These are phyloP conservation scores for Maudiozyma serrabonitensis DNA, from an alignment of 805 yeast genomes.

Conservation along the genomic window DNA sequence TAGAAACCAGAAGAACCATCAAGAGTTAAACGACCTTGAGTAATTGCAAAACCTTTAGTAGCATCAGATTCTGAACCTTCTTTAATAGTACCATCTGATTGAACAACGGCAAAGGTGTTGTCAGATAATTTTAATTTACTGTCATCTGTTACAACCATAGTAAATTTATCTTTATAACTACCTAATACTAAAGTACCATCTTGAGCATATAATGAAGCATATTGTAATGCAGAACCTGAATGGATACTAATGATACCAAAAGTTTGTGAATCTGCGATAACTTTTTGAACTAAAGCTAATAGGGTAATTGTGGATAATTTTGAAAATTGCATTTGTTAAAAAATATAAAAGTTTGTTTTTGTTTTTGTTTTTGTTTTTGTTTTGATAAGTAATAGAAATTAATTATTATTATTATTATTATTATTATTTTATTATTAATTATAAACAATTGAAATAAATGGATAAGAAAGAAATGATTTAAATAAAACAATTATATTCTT, in stretches of 20 bases:
- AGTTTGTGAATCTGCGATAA: conserved; percentile 30
- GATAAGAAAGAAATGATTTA: no score
- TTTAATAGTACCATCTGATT: conserved; percentile 15
- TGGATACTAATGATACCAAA: conserved; percentile 29
- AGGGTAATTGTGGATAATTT: conserved; percentile 18
- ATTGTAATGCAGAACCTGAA: conserved; percentile 31
- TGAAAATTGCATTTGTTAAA: conserved; percentile 4
- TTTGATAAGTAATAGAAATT: no score
- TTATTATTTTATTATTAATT: no score
- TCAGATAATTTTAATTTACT: conserved; percentile 26
- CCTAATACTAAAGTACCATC: conserved; percentile 16
- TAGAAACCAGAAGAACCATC: conserved; percentile 29
- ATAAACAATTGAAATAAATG: no score
- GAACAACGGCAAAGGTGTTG: conserved; percentile 25
- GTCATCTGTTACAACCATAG: conserved; percentile 24
- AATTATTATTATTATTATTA: no score
- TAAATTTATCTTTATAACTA: conserved; percentile 8
- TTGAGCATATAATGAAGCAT: conserved; percentile 15
- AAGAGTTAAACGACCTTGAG: conserved; percentile 31
- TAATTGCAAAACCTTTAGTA: conserved; percentile 32
- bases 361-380: no score
- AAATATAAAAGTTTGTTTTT: not conserved
- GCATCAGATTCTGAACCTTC: conserved; percentile 19
- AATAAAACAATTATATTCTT: no score
- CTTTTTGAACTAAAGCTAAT: conserved; percentile 19